Evolutionary conservation across 2,329 filamentous ascomycete species (phyloP).

Genomic region (Aspergillus flavus): DNA sequence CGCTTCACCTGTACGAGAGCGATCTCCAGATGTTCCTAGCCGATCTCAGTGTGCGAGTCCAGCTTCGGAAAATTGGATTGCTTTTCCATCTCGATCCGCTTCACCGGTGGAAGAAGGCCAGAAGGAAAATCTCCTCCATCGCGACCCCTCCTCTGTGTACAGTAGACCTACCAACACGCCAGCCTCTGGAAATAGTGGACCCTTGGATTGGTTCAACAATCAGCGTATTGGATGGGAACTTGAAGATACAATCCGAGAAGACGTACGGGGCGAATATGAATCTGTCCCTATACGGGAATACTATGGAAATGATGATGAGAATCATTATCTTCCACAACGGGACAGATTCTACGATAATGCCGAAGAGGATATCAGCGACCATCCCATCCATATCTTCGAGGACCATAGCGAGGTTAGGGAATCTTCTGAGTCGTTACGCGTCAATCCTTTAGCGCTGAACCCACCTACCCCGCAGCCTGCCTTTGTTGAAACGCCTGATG

Average conservation of each 20-base stretch:
- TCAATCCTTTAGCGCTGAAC: conserved; percentile 51
- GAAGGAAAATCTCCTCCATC: conserved; percentile 26
- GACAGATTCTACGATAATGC: conserved; percentile 26
- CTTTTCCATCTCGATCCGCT: conserved; percentile 37
- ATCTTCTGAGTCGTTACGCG: conserved; percentile 22
- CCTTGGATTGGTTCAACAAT: conserved; percentile 39
- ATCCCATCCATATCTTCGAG: conserved; percentile 37
- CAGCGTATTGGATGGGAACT: conserved; percentile 32
- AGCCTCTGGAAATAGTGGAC: conserved; percentile 28
- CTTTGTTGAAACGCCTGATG: conserved; percentile 24
- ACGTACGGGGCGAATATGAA: conserved; percentile 41
- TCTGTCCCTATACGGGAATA: conserved; percentile 38
- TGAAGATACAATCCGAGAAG: conserved; percentile 35
- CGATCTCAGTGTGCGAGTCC: conserved; percentile 39
- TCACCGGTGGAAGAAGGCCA: conserved; percentile 30
- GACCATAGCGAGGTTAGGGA: conserved; percentile 28
- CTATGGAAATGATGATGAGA: conserved; percentile 36
- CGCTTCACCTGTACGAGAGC: conserved; percentile 31
- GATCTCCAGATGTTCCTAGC: conserved; percentile 31
- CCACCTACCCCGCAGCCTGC: conserved; percentile 46
- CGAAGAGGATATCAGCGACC: conserved; percentile 41
- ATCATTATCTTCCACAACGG: conserved; percentile 20
- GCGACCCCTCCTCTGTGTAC: conserved; percentile 39
- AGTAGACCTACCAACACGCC: conserved; percentile 30
- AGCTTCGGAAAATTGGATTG: conserved; percentile 46